Conservation (phyloP, 805 yeast genomes). For the Kazachstania viticola region DNA sequence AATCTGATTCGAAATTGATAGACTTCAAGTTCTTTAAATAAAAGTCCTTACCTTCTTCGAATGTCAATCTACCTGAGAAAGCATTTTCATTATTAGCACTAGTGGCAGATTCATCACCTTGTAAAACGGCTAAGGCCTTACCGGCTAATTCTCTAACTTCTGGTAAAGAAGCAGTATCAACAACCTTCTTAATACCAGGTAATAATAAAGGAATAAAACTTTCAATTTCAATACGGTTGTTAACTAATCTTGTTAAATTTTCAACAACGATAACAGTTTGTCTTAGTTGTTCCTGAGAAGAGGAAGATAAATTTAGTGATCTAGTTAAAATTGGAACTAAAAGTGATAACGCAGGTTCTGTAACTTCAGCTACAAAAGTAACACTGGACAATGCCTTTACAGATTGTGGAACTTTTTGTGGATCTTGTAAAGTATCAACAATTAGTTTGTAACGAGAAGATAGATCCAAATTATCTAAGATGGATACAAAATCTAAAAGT, state of each 20-base stretch:
- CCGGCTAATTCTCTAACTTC: slow-evolving; percentile 90
- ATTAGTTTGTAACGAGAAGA: slow-evolving; percentile 75
- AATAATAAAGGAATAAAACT: slow-evolving; percentile 70
- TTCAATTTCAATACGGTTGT: slow-evolving; percentile 86
- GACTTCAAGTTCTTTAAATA: slow-evolving; percentile 19
- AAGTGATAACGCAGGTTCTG: slow-evolving; percentile 85
- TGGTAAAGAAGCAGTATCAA: slow-evolving; percentile 83
- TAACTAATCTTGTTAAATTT: slow-evolving; percentile 88
- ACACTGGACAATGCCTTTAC: slow-evolving; percentile 84
- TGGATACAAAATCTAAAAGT: slow-evolving; percentile 59
- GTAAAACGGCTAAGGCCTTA: slow-evolving; percentile 73
- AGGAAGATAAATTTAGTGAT: slow-evolving; percentile 69
- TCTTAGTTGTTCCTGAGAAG: slow-evolving; percentile 92
- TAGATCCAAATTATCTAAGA: slow-evolving; percentile 86
- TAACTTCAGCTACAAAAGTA: slow-evolving; percentile 96
- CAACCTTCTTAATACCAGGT: slow-evolving; percentile 88
- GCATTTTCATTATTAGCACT: slow-evolving; percentile 31
- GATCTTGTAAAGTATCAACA: slow-evolving; percentile 82
- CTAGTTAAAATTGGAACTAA: slow-evolving; percentile 87
- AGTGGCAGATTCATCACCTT: slow-evolving; percentile 65
- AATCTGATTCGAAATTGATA: slow-evolving; percentile 4
- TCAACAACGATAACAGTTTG: slow-evolving; percentile 94
- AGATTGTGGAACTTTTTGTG: slow-evolving; percentile 77
- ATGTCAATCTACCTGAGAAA: slow-evolving; percentile 62
- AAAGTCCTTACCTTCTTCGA: slow-evolving; percentile 41